Evolutionary conservation across 768 basidiomycete genomes (phyloP).

Genomic region (Auriscalpium orientale): DNA sequence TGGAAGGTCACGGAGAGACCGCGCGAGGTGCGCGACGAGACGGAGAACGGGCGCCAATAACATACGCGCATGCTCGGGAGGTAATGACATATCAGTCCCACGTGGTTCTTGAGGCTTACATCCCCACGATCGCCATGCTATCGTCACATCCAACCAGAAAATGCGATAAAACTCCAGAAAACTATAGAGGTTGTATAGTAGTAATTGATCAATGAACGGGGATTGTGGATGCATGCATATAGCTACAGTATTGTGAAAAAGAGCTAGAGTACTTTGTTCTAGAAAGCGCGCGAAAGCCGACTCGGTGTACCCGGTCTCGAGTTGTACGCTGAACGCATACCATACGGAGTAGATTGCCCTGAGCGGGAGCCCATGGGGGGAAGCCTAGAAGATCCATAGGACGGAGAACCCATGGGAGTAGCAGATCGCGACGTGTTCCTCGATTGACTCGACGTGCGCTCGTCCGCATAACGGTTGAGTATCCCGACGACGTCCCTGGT

Average conservation of each 20-base stretch:
- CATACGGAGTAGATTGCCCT: conserved; percentile 50
- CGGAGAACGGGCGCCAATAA: no score
- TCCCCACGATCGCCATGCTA: no score
- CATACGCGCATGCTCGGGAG: no score
- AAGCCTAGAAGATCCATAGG: conserved; percentile 29
- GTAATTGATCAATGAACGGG: conserved; percentile 8
- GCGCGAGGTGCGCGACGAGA: no score
- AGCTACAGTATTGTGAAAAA: no score
- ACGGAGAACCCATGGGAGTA: conserved; percentile 54
- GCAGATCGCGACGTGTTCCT: conserved; percentile 56
- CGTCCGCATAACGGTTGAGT: conserved; percentile 63
- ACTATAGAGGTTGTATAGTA: neutral
- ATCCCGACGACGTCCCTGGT: conserved; percentile 69
- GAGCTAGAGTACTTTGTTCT: neutral
- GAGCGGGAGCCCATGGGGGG: conserved; percentile 37
- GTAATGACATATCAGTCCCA: no score
- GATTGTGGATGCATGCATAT: no score
- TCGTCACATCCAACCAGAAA: no score
- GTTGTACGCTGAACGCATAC: conserved; percentile 33
- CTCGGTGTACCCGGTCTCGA: conserved; percentile 65
- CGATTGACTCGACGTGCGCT: conserved; percentile 51
- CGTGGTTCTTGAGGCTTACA: no score
- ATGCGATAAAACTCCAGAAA: no score
- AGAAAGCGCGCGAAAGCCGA: conserved; percentile 36
- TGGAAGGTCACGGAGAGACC: no score